These are phyloP conservation scores for Aspergillus arachidicola DNA, from an alignment of 2,329 filamentous ascomycete species.

Conservation along the genomic window DNA sequence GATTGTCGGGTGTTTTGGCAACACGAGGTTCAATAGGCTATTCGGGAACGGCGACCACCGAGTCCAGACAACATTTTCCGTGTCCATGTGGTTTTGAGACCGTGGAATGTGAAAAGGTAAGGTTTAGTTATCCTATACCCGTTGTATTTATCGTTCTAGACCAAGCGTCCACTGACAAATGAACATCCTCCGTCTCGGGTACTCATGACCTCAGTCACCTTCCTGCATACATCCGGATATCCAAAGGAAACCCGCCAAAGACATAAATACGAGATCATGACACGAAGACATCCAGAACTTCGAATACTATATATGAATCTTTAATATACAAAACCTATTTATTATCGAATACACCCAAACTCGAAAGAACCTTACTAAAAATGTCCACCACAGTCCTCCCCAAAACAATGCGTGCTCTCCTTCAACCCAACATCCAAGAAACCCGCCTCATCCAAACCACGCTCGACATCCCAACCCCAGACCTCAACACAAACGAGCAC, in stretches of 20 bases:
- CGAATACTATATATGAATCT: neutral
- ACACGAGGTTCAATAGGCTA: neutral
- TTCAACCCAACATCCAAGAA: neutral
- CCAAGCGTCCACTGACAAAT: neutral
- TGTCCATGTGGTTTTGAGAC: neutral
- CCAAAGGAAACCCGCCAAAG: neutral
- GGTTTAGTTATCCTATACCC: neutral
- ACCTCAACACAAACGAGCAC: conserved; percentile 33
- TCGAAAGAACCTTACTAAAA: neutral
- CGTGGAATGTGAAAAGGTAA: neutral
- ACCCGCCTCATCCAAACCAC: conserved; percentile 10
- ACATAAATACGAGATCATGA: neutral
- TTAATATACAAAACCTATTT: neutral
- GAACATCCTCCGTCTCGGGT: neutral
- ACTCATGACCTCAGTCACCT: neutral
- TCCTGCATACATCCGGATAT: neutral
- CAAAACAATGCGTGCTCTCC: conserved; percentile 5
- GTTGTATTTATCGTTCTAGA: neutral
- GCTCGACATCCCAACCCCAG: conserved; percentile 22
- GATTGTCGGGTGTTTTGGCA: neutral
- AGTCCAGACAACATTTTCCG: neutral
- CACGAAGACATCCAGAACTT: neutral
- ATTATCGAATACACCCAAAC: neutral
- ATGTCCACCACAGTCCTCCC: neutral
- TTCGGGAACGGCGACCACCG: neutral